Conservation (phyloP, 1,139 yeast genomes). For the Scheffersomyces stambukii region DNA sequence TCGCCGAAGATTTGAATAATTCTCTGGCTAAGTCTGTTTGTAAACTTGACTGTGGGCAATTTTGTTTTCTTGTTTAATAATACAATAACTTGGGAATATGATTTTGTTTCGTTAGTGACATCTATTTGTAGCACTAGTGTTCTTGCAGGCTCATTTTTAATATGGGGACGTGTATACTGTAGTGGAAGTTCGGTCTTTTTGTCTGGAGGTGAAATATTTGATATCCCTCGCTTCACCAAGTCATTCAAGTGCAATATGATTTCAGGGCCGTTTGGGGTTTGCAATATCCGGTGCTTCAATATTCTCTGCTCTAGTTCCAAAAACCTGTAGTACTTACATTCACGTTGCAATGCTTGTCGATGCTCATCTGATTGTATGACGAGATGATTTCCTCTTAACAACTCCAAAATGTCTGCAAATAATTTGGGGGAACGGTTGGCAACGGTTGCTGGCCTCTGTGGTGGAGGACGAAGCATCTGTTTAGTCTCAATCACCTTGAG, state of each 20-base stretch:
- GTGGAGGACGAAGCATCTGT: slow-evolving; percentile 69
- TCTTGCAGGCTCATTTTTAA: slow-evolving; percentile 40
- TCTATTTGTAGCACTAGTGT: slow-evolving; percentile 56
- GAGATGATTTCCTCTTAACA: slow-evolving; percentile 51
- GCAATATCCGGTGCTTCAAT: slow-evolving; percentile 45
- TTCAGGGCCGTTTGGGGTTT: slow-evolving; percentile 46
- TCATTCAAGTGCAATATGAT: slow-evolving; percentile 52
- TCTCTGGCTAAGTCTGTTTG: slow-evolving; percentile 20
- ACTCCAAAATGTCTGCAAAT: slow-evolving; percentile 56
- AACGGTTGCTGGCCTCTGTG: slow-evolving; percentile 54
- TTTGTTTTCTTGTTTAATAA: slow-evolving; percentile 25
- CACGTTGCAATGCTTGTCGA: slow-evolving; percentile 53
- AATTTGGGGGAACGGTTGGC: slow-evolving; percentile 52
- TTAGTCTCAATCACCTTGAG: slow-evolving; percentile 31
- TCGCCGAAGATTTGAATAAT: slow-evolving; percentile 25
- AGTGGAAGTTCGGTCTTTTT: slow-evolving; percentile 18
- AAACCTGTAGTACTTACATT: slow-evolving; percentile 76
- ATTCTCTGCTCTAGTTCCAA: slow-evolving; percentile 69
- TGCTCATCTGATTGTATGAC: slow-evolving; percentile 49
- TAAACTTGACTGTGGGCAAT: slow-evolving; percentile 23
- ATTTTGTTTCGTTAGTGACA: slow-evolving; percentile 11
- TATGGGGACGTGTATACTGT: slow-evolving; percentile 56
- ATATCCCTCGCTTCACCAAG: slow-evolving; percentile 41
- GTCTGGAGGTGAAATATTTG: slow-evolving; percentile 17
- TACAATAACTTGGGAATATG: slow-evolving; percentile 24